phyloP scores from a whole-genome alignment of 371 early-diverging fungal species.

The Rhizopus stolonifer region DNA sequence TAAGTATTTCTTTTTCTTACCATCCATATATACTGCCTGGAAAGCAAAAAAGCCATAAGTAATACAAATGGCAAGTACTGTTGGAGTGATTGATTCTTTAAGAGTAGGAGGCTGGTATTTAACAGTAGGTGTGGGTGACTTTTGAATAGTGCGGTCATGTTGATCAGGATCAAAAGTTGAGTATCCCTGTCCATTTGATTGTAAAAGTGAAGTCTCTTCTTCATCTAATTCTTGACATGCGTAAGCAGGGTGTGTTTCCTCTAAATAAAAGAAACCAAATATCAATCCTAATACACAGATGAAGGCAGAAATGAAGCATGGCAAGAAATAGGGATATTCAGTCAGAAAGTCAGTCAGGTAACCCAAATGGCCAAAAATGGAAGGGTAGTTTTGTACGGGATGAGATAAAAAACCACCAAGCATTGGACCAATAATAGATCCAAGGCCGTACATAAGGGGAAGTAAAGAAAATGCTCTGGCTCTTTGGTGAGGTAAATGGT shows the following conservation, averaged over 20 bases:
- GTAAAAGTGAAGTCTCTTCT: conserved; percentile 15
- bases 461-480: conserved; percentile 57
- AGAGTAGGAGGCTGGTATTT: conserved; percentile 22
- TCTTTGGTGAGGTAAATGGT: conserved; percentile 33
- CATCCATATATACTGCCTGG: conserved; percentile 44
- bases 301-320: conserved; percentile 71
- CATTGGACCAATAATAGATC: conserved; percentile 67
- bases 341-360: conserved; percentile 54
- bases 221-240: conserved; percentile 20
- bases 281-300: conserved; percentile 65
- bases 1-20: conserved; percentile 13
- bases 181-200: conserved; percentile 8
- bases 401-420: conserved; percentile 77
- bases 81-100: conserved; percentile 39
- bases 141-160: conserved; percentile 1
- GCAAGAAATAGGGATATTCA: conserved; percentile 81
- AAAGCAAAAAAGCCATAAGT: conserved; percentile 34
- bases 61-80: conserved; percentile 37
- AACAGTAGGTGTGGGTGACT: conserved; percentile 32
- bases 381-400: conserved; percentile 70
- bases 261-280: conserved; percentile 66
- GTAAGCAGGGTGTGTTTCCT: conserved; percentile 64
- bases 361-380: conserved; percentile 59
- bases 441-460: conserved; percentile 59
- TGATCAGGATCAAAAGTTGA: conserved; percentile 21